These are phyloP conservation scores for Plasmodium cynomolgi DNA, from an alignment of 169 alveolate genomes.

Conservation along the genomic window DNA sequence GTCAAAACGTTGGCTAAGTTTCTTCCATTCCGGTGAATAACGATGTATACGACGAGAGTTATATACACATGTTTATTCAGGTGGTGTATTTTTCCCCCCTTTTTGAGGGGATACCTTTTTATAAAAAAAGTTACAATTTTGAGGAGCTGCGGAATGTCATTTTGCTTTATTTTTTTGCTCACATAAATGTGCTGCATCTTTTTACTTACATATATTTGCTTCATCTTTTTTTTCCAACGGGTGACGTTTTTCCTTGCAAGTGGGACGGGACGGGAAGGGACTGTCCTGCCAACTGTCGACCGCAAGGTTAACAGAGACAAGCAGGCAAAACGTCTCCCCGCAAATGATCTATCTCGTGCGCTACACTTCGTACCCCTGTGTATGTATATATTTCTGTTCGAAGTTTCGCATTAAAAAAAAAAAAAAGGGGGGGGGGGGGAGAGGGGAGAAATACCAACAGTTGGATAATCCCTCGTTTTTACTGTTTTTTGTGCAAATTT, in stretches of 20 bases:
- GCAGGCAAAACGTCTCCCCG: not conserved
- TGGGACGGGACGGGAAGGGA: not conserved
- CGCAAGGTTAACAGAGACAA: not conserved
- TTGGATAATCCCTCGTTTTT: not conserved
- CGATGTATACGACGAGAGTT: not conserved
- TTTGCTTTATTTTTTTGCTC: constrained; percentile 4
- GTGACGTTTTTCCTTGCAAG: not conserved
- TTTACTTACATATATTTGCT: not conserved
- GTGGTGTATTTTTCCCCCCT: not conserved
- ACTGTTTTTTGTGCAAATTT: too few species aligned
- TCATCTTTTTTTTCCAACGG: not conserved
- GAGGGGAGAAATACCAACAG: not conserved
- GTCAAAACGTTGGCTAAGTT: not conserved
- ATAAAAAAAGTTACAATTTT: constrained; percentile 18
- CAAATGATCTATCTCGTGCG: not conserved
- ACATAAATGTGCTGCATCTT: not conserved
- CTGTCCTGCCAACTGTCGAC: not conserved
- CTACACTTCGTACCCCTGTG: not conserved
- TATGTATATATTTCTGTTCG: not conserved
- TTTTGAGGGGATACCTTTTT: constrained; percentile 12
- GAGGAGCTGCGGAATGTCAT: not conserved
- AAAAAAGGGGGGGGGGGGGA: not conserved
- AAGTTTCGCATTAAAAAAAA: too few species aligned
- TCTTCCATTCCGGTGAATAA: constrained; percentile 10
- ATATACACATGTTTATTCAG: constrained; percentile 4